Base-by-base conservation (phyloP, 495 filamentous ascomycete species). In the Daldinia caldariorum region DNA sequence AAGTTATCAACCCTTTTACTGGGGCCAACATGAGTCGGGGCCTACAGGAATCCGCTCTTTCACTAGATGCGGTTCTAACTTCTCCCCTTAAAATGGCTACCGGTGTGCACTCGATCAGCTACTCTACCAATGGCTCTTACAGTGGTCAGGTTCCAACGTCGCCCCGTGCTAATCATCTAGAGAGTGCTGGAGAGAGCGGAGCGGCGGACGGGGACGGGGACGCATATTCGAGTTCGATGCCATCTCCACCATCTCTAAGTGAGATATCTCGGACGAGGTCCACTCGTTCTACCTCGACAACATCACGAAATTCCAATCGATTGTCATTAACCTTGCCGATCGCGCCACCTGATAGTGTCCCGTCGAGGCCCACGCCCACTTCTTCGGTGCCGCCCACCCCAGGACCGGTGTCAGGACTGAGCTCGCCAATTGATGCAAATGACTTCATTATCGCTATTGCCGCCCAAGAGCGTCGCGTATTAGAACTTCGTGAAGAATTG, bases 401-500 rank as follows among this genome's bases (percentile, higher is more conserved):
- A 26, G 3, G 67, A 81, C n/a, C 81, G 85, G 26, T 77, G 76
- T 64, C 80, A 1, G 67, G 75, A 2, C 53, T 83, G 0, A 71
- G 77, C 13, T 86, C 86, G 9, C 89, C 91, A 0, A 83, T 81
- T 43, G 92, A 96, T 70, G 82, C 91, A 26, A 89, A 84, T 71
- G 85, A 88, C n/a, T 90, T 97, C 67, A 87, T 99, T 43, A 92
- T 92, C 38, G 91, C 92, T 35, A 89, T 98, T 61, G 95, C 95
- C 13, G 90, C 92, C 5, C 94, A 97, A 78, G 95, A 99, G 76
- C 88, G 95, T n/a, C 88, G 88, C 57, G 94, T 99, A 6, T 81
- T 99, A 45, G 95, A 98, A 81, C 83, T 98, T 34, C 90, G 89
- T 54, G 95, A 98, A 77, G 95, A 97, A 77, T 83, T 99, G 12